Conservation (phyloP, 192 early-diverging fungal genomes). For the Spinellus fusiger region DNA sequence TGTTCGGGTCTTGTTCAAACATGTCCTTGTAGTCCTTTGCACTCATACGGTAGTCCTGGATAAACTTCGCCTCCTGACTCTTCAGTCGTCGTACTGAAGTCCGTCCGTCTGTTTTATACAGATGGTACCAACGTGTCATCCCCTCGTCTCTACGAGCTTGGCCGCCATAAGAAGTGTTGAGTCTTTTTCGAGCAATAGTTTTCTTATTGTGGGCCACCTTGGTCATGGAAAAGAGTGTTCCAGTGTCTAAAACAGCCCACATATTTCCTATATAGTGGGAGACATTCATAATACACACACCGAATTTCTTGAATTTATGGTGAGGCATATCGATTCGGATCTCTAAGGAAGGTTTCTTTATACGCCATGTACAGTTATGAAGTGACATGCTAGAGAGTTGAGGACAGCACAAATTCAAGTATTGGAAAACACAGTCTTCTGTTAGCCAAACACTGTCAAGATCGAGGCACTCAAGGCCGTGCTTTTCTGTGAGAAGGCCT, state of each 20-base stretch:
- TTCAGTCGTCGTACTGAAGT: not conserved
- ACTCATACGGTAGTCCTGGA: not conserved
- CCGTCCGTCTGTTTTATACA: not conserved
- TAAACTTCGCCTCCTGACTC: not conserved
- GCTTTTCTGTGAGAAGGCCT: not conserved
- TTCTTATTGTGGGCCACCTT: not conserved
- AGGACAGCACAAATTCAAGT: not conserved
- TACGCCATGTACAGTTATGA: not conserved
- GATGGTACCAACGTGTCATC: not conserved
- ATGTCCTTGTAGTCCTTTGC: not conserved
- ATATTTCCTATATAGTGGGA: not conserved
- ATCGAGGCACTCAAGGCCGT: not conserved
- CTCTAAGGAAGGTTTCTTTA: not conserved
- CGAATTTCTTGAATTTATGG: not conserved
- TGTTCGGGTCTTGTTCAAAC: not conserved
- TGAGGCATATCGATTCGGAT: not conserved
- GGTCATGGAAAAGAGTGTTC: not conserved
- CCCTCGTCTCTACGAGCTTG: not conserved
- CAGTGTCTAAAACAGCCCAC: not conserved
- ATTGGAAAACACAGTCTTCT: not conserved
- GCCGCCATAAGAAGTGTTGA: not conserved
- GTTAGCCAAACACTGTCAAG: not conserved
- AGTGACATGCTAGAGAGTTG: not conserved
- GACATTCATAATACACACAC: not conserved
- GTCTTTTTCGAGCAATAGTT: not conserved